Evolutionary conservation across 2,329 filamentous ascomycete species (phyloP).

Genomic region (Helotiales sp.): DNA sequence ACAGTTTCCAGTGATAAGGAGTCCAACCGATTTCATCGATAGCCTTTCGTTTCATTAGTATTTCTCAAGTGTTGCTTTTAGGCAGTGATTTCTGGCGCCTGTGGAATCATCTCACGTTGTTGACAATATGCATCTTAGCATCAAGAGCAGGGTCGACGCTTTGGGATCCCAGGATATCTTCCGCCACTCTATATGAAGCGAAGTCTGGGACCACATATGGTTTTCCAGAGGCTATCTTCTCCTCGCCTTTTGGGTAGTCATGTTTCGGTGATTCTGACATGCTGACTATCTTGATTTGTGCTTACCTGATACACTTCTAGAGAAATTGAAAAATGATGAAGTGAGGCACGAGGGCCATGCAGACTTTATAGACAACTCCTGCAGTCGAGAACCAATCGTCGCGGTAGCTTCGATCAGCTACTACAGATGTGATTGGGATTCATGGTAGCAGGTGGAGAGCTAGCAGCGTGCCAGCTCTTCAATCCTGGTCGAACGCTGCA

Average conservation of each 20-base stretch:
- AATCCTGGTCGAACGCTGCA: not conserved
- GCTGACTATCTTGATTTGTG: constrained; percentile 17
- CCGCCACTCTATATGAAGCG: constrained; percentile 22
- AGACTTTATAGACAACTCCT: constrained; percentile 6
- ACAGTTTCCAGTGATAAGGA: constrained; percentile 56
- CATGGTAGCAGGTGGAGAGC: not conserved
- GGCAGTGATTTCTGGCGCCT: not conserved
- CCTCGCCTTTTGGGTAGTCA: constrained; percentile 21
- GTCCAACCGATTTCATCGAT: constrained; percentile 61
- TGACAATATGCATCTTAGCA: constrained; percentile 72
- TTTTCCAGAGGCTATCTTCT: constrained; percentile 19
- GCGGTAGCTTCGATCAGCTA: not conserved
- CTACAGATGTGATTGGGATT: not conserved
- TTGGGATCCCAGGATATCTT: constrained; percentile 61
- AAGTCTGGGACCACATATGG: constrained; percentile 16
- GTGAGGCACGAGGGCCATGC: not conserved
- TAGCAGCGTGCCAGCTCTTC: not conserved
- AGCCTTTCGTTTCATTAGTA: constrained; percentile 40
- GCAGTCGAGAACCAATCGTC: not conserved
- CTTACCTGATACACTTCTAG: no score
- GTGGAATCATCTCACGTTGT: constrained; percentile 56
- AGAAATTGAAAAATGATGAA: not conserved
- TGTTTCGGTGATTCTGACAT: constrained; percentile 14
- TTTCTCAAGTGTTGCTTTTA: not conserved
- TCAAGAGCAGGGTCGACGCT: constrained; percentile 65